Base-by-base conservation (phyloP, 768 basidiomycete genomes). In the Flagelloscypha sp. region DNA sequence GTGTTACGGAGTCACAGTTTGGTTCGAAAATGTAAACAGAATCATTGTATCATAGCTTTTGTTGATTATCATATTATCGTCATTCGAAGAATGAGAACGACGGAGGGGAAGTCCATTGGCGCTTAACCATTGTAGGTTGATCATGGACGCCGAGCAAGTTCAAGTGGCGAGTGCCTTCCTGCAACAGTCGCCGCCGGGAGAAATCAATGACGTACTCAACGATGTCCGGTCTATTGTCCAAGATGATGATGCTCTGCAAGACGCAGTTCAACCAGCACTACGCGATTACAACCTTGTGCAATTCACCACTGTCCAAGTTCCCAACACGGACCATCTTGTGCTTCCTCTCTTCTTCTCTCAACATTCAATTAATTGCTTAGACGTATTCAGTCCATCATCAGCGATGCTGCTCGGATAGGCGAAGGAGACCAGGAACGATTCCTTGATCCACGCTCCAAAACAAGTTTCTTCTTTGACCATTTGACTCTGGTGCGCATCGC, bases 181-280 rank as follows among this genome's bases (percentile, higher is more conserved):
- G 20, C 68, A 87, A 1, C 93, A 95, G 54, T 79, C 88, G 1
- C 93, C 93, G 17, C 93, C 93, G 1, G 93, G 93, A 29, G 86
- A 98, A 65, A 90, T 97, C 46, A 95, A 94, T 57, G 93, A 97
- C 62, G 92, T 95, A 12, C 66, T 97, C 36, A 87, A 87, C 49
- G 90, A 97, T 64, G 76, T 97, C 35, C 85, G 92, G 49, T 78
- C 72, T 55, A 86, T 98, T 54, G 79, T 97, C 51, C 73, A 74
- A 27, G 81, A 93, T 59, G 92, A 98, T 54, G 78, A 79, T 12
- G 63, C 71, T n/a, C 73, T 97, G 29, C 80, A 90, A 49, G 65
- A 70, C 7, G 81, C 83, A 28, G 72, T 94, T 33, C 66, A 78
- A 1, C 84, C 87, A 2, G 83, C 85, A 2, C 57, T 98, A 37